Evolutionary conservation across 2,329 filamentous ascomycete species (phyloP), one percentile per base, ranked within the genome.

Genomic region (Verticillium alfalfae): DNA sequence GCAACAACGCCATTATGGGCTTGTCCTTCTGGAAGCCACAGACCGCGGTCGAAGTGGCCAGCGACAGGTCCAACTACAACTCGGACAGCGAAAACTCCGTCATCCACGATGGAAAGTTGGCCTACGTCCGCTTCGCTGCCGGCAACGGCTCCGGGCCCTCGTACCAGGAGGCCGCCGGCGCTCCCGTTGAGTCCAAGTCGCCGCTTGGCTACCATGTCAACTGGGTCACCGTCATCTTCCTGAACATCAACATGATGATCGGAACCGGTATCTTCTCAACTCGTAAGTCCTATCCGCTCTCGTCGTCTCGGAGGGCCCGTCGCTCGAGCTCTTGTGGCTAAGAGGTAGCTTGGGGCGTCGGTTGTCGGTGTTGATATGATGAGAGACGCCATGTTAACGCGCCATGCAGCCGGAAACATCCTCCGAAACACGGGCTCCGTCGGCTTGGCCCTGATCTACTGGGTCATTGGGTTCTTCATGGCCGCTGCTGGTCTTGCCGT

Each of bases 251-350:
- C 62, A 81, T 82, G 71, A 88, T 88, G 84, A 76, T 88, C 56
- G 86, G 86, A 1, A 88, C 84, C 0, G 85, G 85, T 56, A 81
- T 87, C n/a, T 87, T 85, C 62, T 88, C 85, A 0, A 88, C 86
- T 0, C 86, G 85, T 87, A 67, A 67, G 84, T 76, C 5, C 31
- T 9, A 7, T 18, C 22, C n/a, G n/a, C 45, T 18, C 45, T 0
- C 2, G 22, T 54, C 16, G 45, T 54, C n/a, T 10, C 26, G 26
- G 26, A 26, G 2, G 26, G 2, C 26, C 5, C 26, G 26, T 26
- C 26, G 26, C 26, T 26, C 26, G 26, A 26, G 26, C 26, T 26
- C 26, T 26, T 3, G 4, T 26, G 26, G 26, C 26, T 26, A 26
- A 3, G 5, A 3, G 26, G 26, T n/a, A 26, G 26, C 26, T 26